Conservation (phyloP, 164 flowering plant species). For the Tetrastigma voinierianum region DNA sequence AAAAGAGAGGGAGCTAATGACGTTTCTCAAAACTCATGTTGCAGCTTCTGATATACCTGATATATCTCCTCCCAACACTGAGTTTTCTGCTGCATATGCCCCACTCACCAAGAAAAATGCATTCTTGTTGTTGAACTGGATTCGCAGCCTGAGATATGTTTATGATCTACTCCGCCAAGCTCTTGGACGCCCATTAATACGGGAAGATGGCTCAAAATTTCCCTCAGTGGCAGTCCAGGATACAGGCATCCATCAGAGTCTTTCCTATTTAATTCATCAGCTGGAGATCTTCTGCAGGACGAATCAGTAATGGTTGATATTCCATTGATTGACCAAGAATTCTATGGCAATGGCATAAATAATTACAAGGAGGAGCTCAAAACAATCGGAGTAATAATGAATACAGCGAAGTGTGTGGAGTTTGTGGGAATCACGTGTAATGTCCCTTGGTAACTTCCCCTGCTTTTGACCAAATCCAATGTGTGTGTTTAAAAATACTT, state of each 20-base stretch:
- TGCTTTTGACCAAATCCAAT: conserved; percentile 27
- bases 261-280: conserved; percentile 34
- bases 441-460: conserved; percentile 47
- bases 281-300: conserved; percentile 46
- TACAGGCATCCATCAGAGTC: conserved; percentile 58
- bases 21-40: conserved; percentile 29
- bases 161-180: conserved; percentile 30
- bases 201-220: conserved; percentile 58
- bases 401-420: conserved; percentile 45
- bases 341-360: conserved; percentile 37
- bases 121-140: conserved; percentile 56
- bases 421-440: conserved; percentile 64
- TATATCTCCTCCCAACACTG: conserved; percentile 51
- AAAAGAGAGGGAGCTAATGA: conserved; percentile 21
- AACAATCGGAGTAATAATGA: conserved; percentile 57
- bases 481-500: conserved; percentile 55
- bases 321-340: conserved; percentile 51
- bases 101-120: conserved; percentile 55
- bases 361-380: conserved; percentile 48
- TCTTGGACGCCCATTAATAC: conserved; percentile 43
- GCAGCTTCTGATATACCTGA: conserved; percentile 61
- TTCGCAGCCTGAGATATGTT: conserved; percentile 21
- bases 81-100: conserved; percentile 34
- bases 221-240: conserved; percentile 30
- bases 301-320: conserved; percentile 64